Evolutionary conservation across 2,329 filamentous ascomycete species (phyloP), one percentile per base, ranked within the genome.

Genomic region (Reticulascus tulasneorum): DNA sequence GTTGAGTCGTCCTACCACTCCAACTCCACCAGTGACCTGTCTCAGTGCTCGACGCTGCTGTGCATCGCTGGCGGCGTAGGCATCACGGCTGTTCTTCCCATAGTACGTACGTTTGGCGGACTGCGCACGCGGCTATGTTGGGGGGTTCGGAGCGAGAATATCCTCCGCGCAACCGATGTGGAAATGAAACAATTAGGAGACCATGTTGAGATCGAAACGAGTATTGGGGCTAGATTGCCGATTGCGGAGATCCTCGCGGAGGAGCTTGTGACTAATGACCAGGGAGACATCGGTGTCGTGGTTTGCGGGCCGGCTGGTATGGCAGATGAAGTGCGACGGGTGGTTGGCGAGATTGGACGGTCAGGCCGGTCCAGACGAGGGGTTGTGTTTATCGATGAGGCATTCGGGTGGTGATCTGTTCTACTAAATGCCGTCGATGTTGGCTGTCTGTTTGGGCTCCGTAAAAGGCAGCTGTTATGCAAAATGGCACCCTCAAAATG

Each of bases 1-100:
- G 32, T 56, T 8, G 55, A 58, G 15, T 55, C 48, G 0, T 47
- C 59, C n/a, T 47, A 57, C 45, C 42, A 52, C 23, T 43, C 48
- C 23, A 47, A 44, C 19, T 47, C 28, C 4, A 26, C 36, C 7
- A 31, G 44, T 7, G 42, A 52, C 13, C 40, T 59, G 6, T 34
- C 42, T 2, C 42, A 49, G 8, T 58, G 53, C 41, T 45, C 42
- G 0, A 47, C 41, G 3, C 23, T 58, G 3, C n/a, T 61, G 1
- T 52, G 48, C 26, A 50, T 61, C 9, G 55, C 55, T 1, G 58
- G 59, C 10, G 58, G 57, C 6, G 54, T 60, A 1, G 56, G 55
- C 13, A 48, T 62, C 9, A 57, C 52, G 4, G 52, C 53, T 7
- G 42, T 56, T 11, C 38, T 62, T 11, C 52, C 58, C 3, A 38